Evolutionary conservation across 2,329 filamentous ascomycete genomes (phyloP).

Genomic region (Zymoseptoria passerinii): DNA sequence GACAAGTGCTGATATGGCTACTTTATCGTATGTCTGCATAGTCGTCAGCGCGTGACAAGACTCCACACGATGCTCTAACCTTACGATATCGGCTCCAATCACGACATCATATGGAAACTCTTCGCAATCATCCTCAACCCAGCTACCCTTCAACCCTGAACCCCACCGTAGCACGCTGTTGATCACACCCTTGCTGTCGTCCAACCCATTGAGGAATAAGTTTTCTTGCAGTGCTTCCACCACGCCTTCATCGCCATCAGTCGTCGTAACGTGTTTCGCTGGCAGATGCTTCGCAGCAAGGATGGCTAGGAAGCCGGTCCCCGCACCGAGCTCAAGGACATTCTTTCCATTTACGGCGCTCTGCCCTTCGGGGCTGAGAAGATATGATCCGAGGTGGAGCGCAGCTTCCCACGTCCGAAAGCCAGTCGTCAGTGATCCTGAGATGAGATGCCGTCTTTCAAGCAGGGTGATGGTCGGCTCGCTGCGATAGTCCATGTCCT

Average conservation of each 20-base stretch:
- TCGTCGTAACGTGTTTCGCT: constrained; percentile 54
- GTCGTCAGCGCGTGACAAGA: constrained; percentile 4
- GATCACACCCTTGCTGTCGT: constrained; percentile 39
- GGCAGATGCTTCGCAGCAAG: constrained; percentile 61
- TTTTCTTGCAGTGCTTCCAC: constrained; percentile 60
- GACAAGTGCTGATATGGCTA: constrained; percentile 55
- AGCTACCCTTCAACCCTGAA: constrained; percentile 48
- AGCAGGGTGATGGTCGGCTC: constrained; percentile 50
- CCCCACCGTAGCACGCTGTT: constrained; percentile 59
- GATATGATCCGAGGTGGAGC: constrained; percentile 62
- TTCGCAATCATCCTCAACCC: constrained; percentile 46
- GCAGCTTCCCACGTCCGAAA: constrained; percentile 76
- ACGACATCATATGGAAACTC: constrained; percentile 50
- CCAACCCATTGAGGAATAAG: constrained; percentile 58
- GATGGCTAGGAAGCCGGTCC: constrained; percentile 68
- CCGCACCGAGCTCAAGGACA: constrained; percentile 65
- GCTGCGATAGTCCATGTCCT: constrained; percentile 10
- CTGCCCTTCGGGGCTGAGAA: constrained; percentile 45
- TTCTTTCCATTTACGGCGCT: constrained; percentile 45
- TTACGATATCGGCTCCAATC: constrained; percentile 63
- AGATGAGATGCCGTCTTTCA: constrained; percentile 61
- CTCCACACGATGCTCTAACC: constrained; percentile 13
- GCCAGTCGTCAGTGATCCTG: constrained; percentile 64
- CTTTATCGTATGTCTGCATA: constrained; percentile 61
- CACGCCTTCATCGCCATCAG: constrained; percentile 67